Percentiles rank a stretch among this genome's conserved stretches.
Conservation (phyloP, 345 rosid species). For the Schrenkiella parvula region DNA sequence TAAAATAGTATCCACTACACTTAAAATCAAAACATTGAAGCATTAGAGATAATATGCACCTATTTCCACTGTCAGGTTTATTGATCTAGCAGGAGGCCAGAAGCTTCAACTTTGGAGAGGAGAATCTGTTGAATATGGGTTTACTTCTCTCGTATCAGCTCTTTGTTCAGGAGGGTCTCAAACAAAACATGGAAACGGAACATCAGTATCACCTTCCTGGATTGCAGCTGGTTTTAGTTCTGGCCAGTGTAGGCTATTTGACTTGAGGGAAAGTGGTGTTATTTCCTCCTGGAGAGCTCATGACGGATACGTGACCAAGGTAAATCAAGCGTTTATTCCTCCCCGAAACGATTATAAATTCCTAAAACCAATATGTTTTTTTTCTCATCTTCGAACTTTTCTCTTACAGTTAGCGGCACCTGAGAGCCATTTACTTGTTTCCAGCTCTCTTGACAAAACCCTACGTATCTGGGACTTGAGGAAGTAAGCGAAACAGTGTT, state of each 20-base stretch:
- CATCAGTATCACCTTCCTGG: slow-evolving; percentile 59
- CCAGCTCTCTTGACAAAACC: slow-evolving; percentile 85
- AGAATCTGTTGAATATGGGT: slow-evolving; percentile 62
- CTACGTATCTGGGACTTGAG: slow-evolving; percentile 86
- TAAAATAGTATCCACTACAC: slow-evolving; percentile 24
- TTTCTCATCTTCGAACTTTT: not conserved
- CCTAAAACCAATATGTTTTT: not conserved
- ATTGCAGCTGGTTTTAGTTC: slow-evolving; percentile 86
- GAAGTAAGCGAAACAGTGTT: slow-evolving; percentile 39
- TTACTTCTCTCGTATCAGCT: slow-evolving; percentile 80
- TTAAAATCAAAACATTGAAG: not conserved
- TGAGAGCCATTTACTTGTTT: slow-evolving; percentile 78
- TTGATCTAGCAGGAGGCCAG: slow-evolving; percentile 64
- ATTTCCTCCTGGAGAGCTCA: slow-evolving; percentile 88
- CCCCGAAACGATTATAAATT: not conserved
- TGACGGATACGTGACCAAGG: slow-evolving; percentile 87
- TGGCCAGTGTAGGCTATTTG: slow-evolving; percentile 82
- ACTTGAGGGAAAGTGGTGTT: slow-evolving; percentile 60
- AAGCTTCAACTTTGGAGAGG: slow-evolving; percentile 89
- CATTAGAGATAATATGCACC: not conserved
- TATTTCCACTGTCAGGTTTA: slow-evolving; percentile 42
- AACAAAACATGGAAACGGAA: slow-evolving; percentile 42
- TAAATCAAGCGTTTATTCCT: slow-evolving; percentile 12
- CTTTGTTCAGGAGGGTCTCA: slow-evolving; percentile 70
- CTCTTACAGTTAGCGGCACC: slow-evolving; percentile 70